These are phyloP conservation scores for Coniophora puteana DNA, from an alignment of 1,284 basidiomycete genomes.

Conservation along the genomic window DNA sequence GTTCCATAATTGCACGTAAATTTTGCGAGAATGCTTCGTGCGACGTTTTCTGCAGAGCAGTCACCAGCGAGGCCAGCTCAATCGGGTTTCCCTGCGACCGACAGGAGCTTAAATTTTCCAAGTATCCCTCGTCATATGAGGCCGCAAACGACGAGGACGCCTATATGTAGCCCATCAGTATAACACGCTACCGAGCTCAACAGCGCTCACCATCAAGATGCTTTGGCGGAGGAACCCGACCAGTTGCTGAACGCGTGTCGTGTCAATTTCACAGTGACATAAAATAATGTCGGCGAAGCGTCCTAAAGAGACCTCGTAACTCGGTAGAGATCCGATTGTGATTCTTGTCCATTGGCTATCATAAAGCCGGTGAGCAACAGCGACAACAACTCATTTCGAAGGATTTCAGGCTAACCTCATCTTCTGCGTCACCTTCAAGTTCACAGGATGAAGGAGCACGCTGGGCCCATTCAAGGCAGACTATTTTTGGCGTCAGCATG, in stretches of 20 bases:
- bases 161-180: constrained; percentile 16
- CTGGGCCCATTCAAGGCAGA: constrained; percentile 8
- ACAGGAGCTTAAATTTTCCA: constrained; percentile 15
- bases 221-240: constrained; percentile 34
- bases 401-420: too few species aligned
- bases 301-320: constrained; percentile 32
- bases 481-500: not conserved
- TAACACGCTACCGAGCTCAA: not conserved
- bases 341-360: constrained; percentile 19
- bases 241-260: constrained; percentile 38
- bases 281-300: constrained; percentile 32
- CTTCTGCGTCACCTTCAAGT: constrained; percentile 2
- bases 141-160: constrained; percentile 39
- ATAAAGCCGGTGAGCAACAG: too few species aligned
- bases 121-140: constrained; percentile 31
- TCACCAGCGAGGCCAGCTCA: constrained; percentile 14
- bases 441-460: constrained; percentile 21
- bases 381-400: too few species aligned
- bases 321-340: constrained; percentile 26
- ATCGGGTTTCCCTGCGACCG: constrained; percentile 7
- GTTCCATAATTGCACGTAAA: constrained; percentile 19
- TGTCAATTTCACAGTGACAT: constrained; percentile 32
- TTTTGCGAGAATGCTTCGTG: constrained; percentile 22
- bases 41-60: constrained; percentile 14
- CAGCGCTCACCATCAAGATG: constrained; percentile 34